Evolutionary conservation across 2,329 filamentous ascomycete genomes (phyloP), one percentile per base, ranked within the genome.

Genomic region (Ustilaginoidea virens): DNA sequence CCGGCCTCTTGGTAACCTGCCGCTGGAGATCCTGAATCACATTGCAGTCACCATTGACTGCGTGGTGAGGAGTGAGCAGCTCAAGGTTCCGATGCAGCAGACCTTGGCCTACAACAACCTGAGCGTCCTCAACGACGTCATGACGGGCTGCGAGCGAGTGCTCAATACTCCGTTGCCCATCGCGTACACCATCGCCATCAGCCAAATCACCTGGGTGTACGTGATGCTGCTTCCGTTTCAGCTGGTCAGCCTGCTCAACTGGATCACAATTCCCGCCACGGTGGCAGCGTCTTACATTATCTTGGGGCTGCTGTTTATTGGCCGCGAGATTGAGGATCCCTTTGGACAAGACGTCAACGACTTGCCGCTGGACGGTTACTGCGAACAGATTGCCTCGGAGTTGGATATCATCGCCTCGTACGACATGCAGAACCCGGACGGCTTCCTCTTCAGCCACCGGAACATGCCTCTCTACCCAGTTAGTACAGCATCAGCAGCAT

Each of bases 271-370:
- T 38, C 81, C 81, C 0, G 81, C 74, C 19, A 77, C 74, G 25
- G 58, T 86, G 11, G 63, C 61, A 4, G 76, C 75, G 3, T 74
- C 78, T 3, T 87, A 87, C 52, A 87, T 90, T 40, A 87, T 90
- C 47, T 69, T 90, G 34, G 80, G 79, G 15, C 70, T 90, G 25
- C 56, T 65, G 18, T 58, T 66, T 37, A 87, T 87, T 42, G 81
- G 81, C 22, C 71, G 72, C 37, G 80, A 90, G 52, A 79, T 90
- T 38, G 81, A 90, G 51, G 83, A 90, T 44, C 81, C 81, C 5
- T 90, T 90, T 49, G 81, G 81, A 33, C 63, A 74, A 38, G 81
- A 90, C 37, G 80, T 86, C 40, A 90, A 90, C 46, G 81, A 90
- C 51, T 56, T 86, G 23, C 77, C 78, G 0, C 62, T 86, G 3